Evolutionary conservation across 148 eudicot genomes (phyloP), one percentile per base, ranked within the genome.

Genomic region (Selenicereus undatus): DNA sequence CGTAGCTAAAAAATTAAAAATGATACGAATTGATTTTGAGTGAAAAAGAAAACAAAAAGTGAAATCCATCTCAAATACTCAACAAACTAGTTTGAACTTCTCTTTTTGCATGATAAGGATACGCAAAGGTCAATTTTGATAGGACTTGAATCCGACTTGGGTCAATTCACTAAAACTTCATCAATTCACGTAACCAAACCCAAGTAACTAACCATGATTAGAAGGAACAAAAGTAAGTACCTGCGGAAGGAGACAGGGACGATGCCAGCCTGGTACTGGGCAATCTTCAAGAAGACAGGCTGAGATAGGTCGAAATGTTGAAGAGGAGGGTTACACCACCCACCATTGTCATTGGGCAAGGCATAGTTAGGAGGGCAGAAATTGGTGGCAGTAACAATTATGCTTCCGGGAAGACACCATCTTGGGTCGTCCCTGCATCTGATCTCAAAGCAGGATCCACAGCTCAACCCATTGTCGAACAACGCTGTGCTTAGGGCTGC

Each of bases 241-340:
- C 71, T 66, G 17, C 71, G 32, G 71, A 66, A 66, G 27, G 71
- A 66, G 11, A 66, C 71, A 5, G 71, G 71, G 71, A 66, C 71
- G 6, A 66, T 66, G 9, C 71, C 71, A 3, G 71, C 71, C 35
- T 2, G 27, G 71, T 66, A 66, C 30, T 66, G 32, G 35, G 71
- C 71, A 13, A 66, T 66, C 71, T 66, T 66, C 71, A 66, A 66
- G 35, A 66, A 66, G 35, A 66, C 35, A 27, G 71, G 71, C 4
- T 66, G 17, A 66, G 71, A 27, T 36, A 66, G 26, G 18, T 66
- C 71, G 16, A 66, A 66, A 9, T 66, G 71, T 11, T 66, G 71
- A 66, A 66, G 71, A 66, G 71, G 71, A 27, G 71, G 71, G 71
- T 66, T 66, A 14, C 71, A 66, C 71, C 71, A 66, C 0, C 71